Base-by-base conservation (phyloP, 306 rosid genomes). In the Alnus glutinosa region DNA sequence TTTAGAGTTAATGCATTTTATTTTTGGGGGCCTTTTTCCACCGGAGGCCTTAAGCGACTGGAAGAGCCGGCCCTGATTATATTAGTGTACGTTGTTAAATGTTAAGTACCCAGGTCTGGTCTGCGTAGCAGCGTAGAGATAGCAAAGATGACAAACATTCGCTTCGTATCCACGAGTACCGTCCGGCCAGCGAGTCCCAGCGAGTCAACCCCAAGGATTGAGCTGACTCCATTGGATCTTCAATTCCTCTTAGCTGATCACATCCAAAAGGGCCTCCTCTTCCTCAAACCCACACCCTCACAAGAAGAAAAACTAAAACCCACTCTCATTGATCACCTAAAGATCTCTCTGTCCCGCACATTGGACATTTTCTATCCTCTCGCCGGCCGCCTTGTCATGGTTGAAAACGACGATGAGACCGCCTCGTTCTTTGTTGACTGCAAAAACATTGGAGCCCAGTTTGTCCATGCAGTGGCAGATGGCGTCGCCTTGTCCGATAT, bases 351-450 rank as follows among this genome's bases (percentile, higher is more conserved):
- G 2, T 64, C 70, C 44, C 70, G 47, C 70, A 64, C 70, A 23
- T 7, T 64, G n/a, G 70, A 64, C 47, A 30, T 64, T 16, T 64
- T 64, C 47, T 11, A 15, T 6, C 70, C 70, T 37, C n/a, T 64
- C 3, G 84, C 39, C 50, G 68, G 55, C 73, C 10, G 63, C 34
- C 55, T 64, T 71, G 68, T 71, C 71, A 48, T 62, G 58, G 68
- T 76, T 72, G 34, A 23, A n/a, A 64, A 36, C 47, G 18, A 64
- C 4, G 48, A 64, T 15, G 36, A 64, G 18, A 13, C 70, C 70
- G 28, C 18, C n/a, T 64, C 48, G 16, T 36, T 30, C 34, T 64
- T 36, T 16, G 34, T 64, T 4, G 48, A 64, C 46, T 34, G 46
- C 48, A 64, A 64, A 12, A 64, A 15, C 47, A n/a, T 7, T 64